A percentile compares a stretch with the other conserved stretches of the same genome.
Evolutionary conservation across 2,329 filamentous ascomycete species (phyloP).

Genomic region (Apiospora malaysiana): DNA sequence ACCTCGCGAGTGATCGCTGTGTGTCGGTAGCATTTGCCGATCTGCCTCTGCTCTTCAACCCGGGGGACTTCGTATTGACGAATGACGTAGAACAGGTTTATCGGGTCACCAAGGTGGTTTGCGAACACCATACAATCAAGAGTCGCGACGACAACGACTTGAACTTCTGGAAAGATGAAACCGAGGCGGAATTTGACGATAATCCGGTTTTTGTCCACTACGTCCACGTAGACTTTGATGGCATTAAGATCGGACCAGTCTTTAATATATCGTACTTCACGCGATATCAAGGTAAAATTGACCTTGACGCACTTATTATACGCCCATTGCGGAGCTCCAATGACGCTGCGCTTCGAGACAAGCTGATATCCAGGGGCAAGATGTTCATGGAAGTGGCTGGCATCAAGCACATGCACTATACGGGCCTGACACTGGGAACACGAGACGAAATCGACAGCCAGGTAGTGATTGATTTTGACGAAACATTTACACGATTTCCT

Average conservation of each 20-base stretch:
- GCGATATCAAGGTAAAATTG: neutral
- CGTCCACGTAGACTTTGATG: neutral
- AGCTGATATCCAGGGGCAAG: neutral
- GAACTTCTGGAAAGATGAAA: neutral
- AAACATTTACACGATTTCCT: no score
- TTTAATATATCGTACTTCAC: rapidly evolving
- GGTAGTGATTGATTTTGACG: conserved; percentile 7
- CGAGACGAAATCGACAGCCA: neutral
- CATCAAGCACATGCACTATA: neutral
- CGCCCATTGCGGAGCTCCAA: neutral
- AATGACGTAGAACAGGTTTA: neutral
- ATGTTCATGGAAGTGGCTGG: neutral
- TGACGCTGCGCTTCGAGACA: neutral
- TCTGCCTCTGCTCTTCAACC: neutral
- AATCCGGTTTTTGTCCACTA: neutral
- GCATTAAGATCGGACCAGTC: neutral
- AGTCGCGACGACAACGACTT: neutral
- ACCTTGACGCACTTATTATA: neutral
- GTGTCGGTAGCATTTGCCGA: neutral
- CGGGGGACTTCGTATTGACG: neutral
- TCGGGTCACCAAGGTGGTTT: neutral
- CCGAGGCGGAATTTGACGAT: neutral
- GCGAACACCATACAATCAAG: neutral
- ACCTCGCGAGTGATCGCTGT: neutral
- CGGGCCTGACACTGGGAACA: neutral